These are phyloP conservation scores for Quercus mongolica DNA, from an alignment of 306 rosid genomes.

Conservation along the genomic window DNA sequence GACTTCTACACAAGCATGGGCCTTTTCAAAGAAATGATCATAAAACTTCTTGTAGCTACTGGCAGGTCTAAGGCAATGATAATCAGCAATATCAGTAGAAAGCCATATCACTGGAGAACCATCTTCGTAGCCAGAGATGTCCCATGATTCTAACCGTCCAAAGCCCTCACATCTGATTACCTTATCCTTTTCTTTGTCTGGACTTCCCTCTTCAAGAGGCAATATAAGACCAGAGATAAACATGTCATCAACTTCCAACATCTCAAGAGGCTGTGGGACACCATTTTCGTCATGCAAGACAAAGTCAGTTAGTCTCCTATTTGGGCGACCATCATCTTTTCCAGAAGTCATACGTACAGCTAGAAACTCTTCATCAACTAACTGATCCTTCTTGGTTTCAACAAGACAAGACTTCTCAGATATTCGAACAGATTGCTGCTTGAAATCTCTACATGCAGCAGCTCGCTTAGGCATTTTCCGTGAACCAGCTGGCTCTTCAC, in stretches of 20 bases:
- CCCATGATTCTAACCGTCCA: constrained; percentile 89
- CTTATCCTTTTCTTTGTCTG: constrained; percentile 58
- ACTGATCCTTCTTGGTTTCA: constrained; percentile 51
- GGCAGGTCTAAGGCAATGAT: constrained; percentile 74
- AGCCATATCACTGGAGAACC: constrained; percentile 84
- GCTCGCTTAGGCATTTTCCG: constrained; percentile 89
- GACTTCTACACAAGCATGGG: constrained; percentile 70
- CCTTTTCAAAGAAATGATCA: constrained; percentile 71
- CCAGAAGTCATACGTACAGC: constrained; percentile 66
- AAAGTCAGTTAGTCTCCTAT: constrained; percentile 73
- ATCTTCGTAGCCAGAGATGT: constrained; percentile 90
- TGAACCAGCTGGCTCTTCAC: constrained; percentile 43
- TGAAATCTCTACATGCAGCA: constrained; percentile 66
- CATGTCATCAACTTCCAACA: constrained; percentile 71
- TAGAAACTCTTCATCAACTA: constrained; percentile 60
- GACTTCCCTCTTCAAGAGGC: constrained; percentile 55
- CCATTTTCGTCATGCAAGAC: constrained; percentile 72
- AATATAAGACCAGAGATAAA: constrained; percentile 68
- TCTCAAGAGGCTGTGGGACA: constrained; percentile 57
- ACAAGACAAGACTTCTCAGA: constrained; percentile 51
- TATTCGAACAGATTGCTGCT: constrained; percentile 49
- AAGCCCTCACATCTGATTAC: constrained; percentile 76
- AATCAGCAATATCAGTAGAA: constrained; percentile 81
- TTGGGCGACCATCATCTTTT: constrained; percentile 53
- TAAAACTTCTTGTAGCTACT: constrained; percentile 60